Base-by-base conservation (phyloP, 2,329 filamentous ascomycete species). In the Epicoccum nigrum region DNA sequence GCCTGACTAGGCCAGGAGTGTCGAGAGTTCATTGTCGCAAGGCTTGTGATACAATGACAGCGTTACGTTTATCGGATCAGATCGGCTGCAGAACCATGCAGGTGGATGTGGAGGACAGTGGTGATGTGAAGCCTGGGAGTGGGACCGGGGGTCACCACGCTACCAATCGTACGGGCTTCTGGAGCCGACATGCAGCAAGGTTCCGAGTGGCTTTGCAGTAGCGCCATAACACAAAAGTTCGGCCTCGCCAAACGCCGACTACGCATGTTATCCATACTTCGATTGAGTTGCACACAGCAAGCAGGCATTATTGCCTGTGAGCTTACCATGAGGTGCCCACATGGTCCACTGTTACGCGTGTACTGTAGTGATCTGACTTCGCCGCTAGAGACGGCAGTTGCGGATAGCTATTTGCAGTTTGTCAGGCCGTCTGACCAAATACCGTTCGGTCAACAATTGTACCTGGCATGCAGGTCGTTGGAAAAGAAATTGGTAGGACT, bases 401-500 rank as follows among this genome's bases (percentile, higher is more conserved):
- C 48, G 38, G 43, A 54, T 56, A 42, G 48, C 56, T 60, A 58
- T 58, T 56, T 56, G 58, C 58, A 59, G 60, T 37, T 47, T 41
- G 27, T 48, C 45, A 55, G 51, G 55, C 57, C 54, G 51, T 60
- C 54, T 56, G 41, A 56, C 51, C 56, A 43, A 27, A 23, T 40
- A 25, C 23, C 59, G 45, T 30, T 48, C 48, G 42, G 46, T 57
- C 37, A 34, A 50, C 31, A 33, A 21, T 52, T 41, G 52, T 51
- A 41, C 41, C 48, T 37, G 46, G 17, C 46, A 55, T 45, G 42
- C 48, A 34, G 41, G 38, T 25, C 32, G 56, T 33, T 46, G 50
- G 55, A 53, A 33, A 48, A 56, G 37, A 44, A 33, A 37, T 38
- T 47, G 55, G 43, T 34, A 37, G 25, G 19, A 46, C 37, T 55